A percentile compares a stretch with the other conserved stretches of the same genome.
Evolutionary conservation across 169 alveolate species (phyloP).

Genomic region (Toxoplasma gondii): DNA sequence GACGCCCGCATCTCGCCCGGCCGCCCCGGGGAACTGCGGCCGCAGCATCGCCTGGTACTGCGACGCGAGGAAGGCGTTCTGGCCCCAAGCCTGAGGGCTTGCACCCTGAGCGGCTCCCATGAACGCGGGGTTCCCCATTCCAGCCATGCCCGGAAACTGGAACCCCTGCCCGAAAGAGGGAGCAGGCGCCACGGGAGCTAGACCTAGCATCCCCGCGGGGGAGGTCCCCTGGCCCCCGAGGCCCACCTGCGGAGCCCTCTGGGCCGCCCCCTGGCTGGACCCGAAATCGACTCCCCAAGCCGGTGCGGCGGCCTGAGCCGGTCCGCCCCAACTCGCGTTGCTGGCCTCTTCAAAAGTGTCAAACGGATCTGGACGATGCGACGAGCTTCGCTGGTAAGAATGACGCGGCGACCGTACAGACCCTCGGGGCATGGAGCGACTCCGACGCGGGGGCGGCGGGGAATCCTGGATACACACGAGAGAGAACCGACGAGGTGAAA

Average conservation of each 20-base stretch:
- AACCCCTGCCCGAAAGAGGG: neutral
- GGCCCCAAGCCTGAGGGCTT: neutral
- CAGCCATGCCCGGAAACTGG: neutral
- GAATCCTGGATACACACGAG: neutral
- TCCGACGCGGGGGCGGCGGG: slow-evolving; percentile 37
- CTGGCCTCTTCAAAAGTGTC: neutral
- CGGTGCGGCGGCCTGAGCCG: neutral
- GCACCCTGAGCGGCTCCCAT: neutral
- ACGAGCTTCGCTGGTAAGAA: neutral
- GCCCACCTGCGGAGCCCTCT: neutral
- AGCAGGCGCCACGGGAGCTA: neutral
- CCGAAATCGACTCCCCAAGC: neutral
- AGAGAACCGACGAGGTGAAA: neutral
- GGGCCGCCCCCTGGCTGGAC: neutral
- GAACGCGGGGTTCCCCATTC: neutral
- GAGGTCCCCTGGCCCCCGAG: neutral
- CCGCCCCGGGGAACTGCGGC: neutral
- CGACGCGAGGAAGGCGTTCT: neutral
- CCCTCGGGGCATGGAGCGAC: slow-evolving; percentile 37
- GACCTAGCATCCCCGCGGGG: neutral
- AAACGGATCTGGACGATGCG: neutral
- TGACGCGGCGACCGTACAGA: neutral
- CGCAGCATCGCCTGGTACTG: neutral
- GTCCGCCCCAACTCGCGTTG: slow-evolving; percentile 6
- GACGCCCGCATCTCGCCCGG: neutral